Evolutionary conservation across 306 rosid species (phyloP), one percentile per base, ranked within the genome.

Genomic region (Vigna unguiculata): DNA sequence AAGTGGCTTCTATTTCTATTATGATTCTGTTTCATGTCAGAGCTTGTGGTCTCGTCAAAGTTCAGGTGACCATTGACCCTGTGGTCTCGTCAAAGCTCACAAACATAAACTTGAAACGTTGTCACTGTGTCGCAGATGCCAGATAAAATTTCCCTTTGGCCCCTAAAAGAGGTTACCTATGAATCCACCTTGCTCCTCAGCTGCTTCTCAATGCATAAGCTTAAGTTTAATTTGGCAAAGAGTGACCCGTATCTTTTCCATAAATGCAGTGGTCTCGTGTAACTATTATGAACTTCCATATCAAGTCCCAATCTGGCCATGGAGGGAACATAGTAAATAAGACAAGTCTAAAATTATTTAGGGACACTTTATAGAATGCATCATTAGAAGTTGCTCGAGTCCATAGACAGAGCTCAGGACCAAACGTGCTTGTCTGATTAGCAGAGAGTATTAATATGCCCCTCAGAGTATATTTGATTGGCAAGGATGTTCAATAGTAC

Each of bases 391-490:
- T 40, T 19, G 40, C 41, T 41, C 30, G 47, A 79, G 28, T 82
- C 21, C 73, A 38, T 49, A 74, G 17, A 17, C 32, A 71, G n/a
- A 46, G 79, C 71, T 62, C 41, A 55, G 53, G 66, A 28, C 36
- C 30, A 60, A 73, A 10, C 22, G 17, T 74, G 75, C 74, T 38
- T 53, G 51, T 36, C 67, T 69, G 70, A 65, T 88, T 75, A 82
- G 66, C 74, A 82, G 65, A 72, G 76, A 54, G 62, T 67, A 71
- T 54, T 36, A 46, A 45, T 48, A 73, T 62, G 70, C 77, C 86
- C 86, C 66, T 88, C 91, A 60, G 80, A 82, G 52, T 75, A 43
- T 61, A 76, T 81, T 84, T 83, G 85, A 78, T 81, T 82, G 81
- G 88, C 72, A 61, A 87, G 88, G 78, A 67, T 75, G 80, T 79